phyloP scores from a whole-genome alignment of 176 grass and related monocot species.

The Neostapfia colusana region DNA sequence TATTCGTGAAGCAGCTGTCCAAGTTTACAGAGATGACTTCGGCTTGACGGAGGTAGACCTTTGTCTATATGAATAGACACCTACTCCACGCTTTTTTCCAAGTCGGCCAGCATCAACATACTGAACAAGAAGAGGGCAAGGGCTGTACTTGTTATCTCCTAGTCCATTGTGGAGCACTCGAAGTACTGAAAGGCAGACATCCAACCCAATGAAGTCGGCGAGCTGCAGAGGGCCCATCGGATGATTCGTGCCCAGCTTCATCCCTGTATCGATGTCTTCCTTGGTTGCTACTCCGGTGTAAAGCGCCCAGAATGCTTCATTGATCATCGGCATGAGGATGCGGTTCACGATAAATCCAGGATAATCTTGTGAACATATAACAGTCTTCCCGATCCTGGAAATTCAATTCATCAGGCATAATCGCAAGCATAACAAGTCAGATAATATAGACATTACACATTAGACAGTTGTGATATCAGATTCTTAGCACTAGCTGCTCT shows the following conservation, averaged over 20 bases:
- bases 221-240: constrained; percentile 88
- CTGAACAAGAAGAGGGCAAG: constrained; percentile 87
- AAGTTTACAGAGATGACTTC: constrained; percentile 43
- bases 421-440: neutral
- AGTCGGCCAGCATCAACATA: constrained; percentile 90
- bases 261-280: constrained; percentile 89
- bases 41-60: constrained; percentile 38
- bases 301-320: constrained; percentile 83
- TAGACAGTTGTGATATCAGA: neutral
- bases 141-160: constrained; percentile 88
- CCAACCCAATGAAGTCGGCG: constrained; percentile 90
- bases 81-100: constrained; percentile 74
- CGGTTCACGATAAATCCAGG: constrained; percentile 97
- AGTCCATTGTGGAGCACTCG: constrained; percentile 77
- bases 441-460: neutral
- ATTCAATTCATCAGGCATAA: constrained; percentile 14
- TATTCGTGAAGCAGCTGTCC: neutral
- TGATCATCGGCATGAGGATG: constrained; percentile 94
- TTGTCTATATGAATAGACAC: constrained; percentile 74
- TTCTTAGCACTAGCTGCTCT: neutral
- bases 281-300: constrained; percentile 85
- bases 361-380: constrained; percentile 88
- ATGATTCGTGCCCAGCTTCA: constrained; percentile 95
- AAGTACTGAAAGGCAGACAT: constrained; percentile 90
- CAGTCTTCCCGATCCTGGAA: constrained; percentile 72